These are phyloP conservation scores for Saxophila tyrrhenica DNA, from an alignment of 495 filamentous ascomycete species.

Conservation along the genomic window DNA sequence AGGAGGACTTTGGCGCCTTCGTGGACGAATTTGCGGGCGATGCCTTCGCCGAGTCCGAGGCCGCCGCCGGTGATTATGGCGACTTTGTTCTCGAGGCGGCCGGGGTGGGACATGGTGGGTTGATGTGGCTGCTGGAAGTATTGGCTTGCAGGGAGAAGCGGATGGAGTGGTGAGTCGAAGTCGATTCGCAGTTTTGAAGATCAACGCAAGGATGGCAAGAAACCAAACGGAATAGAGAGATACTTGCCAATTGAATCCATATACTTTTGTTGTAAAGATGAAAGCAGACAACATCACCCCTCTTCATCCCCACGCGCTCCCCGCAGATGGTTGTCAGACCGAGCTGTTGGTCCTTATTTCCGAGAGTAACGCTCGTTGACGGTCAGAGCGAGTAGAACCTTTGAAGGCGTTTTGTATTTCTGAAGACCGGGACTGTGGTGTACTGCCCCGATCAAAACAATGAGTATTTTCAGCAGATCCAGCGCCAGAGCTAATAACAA, in stretches of 20 bases:
- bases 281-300: neutral
- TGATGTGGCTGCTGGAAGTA: neutral
- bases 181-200: too few species aligned
- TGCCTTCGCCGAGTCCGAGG: constrained; percentile 17
- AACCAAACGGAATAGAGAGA: too few species aligned
- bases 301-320: neutral
- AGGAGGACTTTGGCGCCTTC: constrained; percentile 19
- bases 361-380: too few species aligned
- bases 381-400: too few species aligned
- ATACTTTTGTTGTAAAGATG: neutral
- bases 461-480: too few species aligned
- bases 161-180: too few species aligned
- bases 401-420: too few species aligned
- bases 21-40: constrained; percentile 12
- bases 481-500: neutral
- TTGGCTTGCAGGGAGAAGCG: too few species aligned
- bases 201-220: neutral
- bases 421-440: too few species aligned
- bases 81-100: constrained; percentile 16
- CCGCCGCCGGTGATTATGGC: constrained; percentile 20
- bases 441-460: too few species aligned
- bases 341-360: neutral
- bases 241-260: neutral
- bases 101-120: constrained; percentile 10
- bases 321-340: neutral